phyloP scores from a whole-genome alignment of 164 flowering plant species.

The Piper betle region DNA sequence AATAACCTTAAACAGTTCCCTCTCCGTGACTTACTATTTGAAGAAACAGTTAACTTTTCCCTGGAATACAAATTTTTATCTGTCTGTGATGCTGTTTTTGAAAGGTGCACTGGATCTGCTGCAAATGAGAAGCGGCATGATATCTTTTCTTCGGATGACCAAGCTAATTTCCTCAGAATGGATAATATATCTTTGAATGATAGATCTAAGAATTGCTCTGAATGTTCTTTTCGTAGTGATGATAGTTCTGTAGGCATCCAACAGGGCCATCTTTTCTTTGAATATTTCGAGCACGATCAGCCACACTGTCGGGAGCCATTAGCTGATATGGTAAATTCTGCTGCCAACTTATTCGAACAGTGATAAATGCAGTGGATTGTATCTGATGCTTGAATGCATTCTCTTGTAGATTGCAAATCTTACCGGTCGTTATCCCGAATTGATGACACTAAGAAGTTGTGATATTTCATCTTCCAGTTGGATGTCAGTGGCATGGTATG shows the following conservation, averaged over 20 bases:
- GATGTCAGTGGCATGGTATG: conserved; percentile 91
- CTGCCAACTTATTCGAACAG: not conserved
- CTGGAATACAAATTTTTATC: conserved; percentile 68
- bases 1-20: not conserved
- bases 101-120: conserved; percentile 18
- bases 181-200: conserved; percentile 39
- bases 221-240: conserved; percentile 59
- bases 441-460: conserved; percentile 70
- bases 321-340: conserved; percentile 53
- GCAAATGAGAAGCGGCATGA: conserved; percentile 18
- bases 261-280: conserved; percentile 27
- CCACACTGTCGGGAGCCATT: conserved; percentile 52
- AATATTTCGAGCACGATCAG: conserved; percentile 35
- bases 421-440: conserved; percentile 41
- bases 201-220: conserved; percentile 27
- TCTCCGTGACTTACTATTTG: conserved; percentile 26
- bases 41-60: conserved; percentile 55
- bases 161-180: conserved; percentile 16
- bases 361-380: not conserved
- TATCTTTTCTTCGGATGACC: conserved; percentile 4
- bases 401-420: conserved; percentile 47
- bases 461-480: conserved; percentile 67
- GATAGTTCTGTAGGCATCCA: conserved; percentile 26
- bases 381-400: conserved; percentile 2
- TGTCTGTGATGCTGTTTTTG: conserved; percentile 61